phyloP scores from a whole-genome alignment of 2,329 filamentous ascomycete species.

The Sarocladium kiliense region DNA sequence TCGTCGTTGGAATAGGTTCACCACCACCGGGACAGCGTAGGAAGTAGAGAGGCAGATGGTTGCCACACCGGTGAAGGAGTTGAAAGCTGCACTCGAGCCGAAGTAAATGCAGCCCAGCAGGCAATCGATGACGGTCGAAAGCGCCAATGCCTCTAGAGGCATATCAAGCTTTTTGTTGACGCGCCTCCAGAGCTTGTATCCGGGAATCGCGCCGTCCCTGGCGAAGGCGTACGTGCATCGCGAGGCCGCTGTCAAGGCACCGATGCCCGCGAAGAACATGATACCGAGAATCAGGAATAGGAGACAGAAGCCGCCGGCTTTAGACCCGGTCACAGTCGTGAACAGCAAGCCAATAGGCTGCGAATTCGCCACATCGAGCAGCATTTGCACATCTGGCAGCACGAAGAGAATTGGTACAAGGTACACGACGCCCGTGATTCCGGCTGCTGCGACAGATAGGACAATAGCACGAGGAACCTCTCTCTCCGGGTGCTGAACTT shows the following conservation, averaged over 20 bases:
- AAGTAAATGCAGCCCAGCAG: constrained; percentile 76
- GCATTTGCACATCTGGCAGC: constrained; percentile 58
- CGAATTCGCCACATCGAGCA: constrained; percentile 62
- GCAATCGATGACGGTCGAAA: constrained; percentile 65
- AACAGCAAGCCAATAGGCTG: constrained; percentile 75
- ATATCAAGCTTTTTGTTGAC: constrained; percentile 64
- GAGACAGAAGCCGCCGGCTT: constrained; percentile 68
- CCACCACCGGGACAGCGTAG: constrained; percentile 70
- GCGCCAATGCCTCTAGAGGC: constrained; percentile 62
- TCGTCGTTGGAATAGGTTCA: constrained; percentile 63
- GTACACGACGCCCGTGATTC: constrained; percentile 58
- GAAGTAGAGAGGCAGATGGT: constrained; percentile 74
- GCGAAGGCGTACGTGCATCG: constrained; percentile 74
- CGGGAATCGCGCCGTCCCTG: constrained; percentile 68
- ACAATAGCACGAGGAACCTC: constrained; percentile 66
- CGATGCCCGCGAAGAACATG: constrained; percentile 70
- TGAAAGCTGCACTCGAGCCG: constrained; percentile 71
- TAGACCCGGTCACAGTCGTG: constrained; percentile 68
- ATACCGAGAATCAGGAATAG: constrained; percentile 74
- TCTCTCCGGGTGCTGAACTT: constrained; percentile 56
- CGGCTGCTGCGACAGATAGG: constrained; percentile 59
- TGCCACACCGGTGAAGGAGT: constrained; percentile 73
- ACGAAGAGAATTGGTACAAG: constrained; percentile 73
- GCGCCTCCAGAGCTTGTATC: constrained; percentile 58
- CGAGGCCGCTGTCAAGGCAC: constrained; percentile 67